Evolutionary conservation across 1,284 basidiomycete species (phyloP).

Genomic region (Ceratorhiza oryzae-sativae): DNA sequence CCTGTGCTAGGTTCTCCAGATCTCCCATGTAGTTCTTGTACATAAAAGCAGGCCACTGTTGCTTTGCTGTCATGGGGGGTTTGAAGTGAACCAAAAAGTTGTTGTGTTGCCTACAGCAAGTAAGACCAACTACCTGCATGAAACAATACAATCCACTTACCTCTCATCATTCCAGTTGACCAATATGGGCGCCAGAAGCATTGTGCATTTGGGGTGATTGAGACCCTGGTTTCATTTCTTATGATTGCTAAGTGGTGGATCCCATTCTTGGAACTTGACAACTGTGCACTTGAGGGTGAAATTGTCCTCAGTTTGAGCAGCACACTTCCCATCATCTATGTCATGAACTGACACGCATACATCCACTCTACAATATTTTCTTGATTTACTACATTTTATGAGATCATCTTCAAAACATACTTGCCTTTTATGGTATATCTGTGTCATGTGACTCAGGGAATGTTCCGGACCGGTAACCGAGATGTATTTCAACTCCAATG

Average conservation of each 20-base stretch:
- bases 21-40: not conserved
- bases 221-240: not conserved
- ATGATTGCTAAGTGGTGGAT: not conserved
- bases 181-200: not conserved
- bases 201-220: not conserved
- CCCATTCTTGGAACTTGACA: not conserved
- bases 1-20: not conserved
- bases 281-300: not conserved
- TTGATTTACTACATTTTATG: too few relatives aligned
- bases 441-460: too few relatives aligned
- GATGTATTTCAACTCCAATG: too few relatives aligned
- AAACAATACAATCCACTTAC: not conserved
- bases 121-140: not conserved
- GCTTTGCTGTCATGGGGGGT: constrained; percentile 2
- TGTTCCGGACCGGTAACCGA: too few relatives aligned
- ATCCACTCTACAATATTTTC: too few relatives aligned
- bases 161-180: not conserved
- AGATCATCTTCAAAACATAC: too few relatives aligned
- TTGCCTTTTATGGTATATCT: too few relatives aligned
- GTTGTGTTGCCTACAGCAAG: not conserved
- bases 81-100: not conserved
- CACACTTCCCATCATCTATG: not conserved
- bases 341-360: too few relatives aligned
- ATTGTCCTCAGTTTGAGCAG: constrained; percentile 6
- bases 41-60: constrained; percentile 8